Conservation (phyloP, 805 yeast genomes). For the Candida saitoana region DNA sequence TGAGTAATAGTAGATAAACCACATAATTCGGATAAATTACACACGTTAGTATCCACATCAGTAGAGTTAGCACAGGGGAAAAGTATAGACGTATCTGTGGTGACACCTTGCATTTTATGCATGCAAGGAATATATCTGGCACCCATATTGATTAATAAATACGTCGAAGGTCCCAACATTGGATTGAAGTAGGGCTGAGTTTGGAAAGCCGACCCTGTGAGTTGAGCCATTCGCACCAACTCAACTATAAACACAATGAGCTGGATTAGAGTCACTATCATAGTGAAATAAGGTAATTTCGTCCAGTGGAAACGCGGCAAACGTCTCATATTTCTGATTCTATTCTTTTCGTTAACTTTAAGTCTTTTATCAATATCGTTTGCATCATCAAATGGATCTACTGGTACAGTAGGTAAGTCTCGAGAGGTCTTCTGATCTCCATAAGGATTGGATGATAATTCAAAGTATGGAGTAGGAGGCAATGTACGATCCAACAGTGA, state of each 20-base stretch:
- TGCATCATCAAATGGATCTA: not conserved
- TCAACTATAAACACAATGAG: conserved; percentile 59
- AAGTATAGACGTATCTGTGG: conserved; percentile 39
- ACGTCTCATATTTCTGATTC: conserved; percentile 20
- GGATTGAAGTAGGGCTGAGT: conserved; percentile 72
- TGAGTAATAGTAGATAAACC: conserved; percentile 50
- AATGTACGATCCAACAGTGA: not conserved
- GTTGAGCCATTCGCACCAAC: conserved; percentile 48
- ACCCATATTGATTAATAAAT: conserved; percentile 63
- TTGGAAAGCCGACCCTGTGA: conserved; percentile 64
- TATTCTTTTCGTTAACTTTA: conserved; percentile 19
- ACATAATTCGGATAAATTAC: conserved; percentile 55
- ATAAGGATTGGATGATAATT: conserved; percentile 2
- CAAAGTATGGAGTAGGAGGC: not conserved
- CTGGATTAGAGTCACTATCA: conserved; percentile 43
- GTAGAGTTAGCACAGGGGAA: conserved; percentile 76
- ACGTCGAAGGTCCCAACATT: conserved; percentile 72
- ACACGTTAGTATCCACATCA: conserved; percentile 47
- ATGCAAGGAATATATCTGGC: conserved; percentile 71
- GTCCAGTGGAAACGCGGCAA: conserved; percentile 35
- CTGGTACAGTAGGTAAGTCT: conserved; percentile 12
- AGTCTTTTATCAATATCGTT: conserved; percentile 13
- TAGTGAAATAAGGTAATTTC: conserved; percentile 38
- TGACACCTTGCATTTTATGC: conserved; percentile 48
- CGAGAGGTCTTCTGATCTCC: conserved; percentile 3